These are phyloP conservation scores for Sophora flavescens DNA, from an alignment of 306 rosid genomes.

Conservation along the genomic window DNA sequence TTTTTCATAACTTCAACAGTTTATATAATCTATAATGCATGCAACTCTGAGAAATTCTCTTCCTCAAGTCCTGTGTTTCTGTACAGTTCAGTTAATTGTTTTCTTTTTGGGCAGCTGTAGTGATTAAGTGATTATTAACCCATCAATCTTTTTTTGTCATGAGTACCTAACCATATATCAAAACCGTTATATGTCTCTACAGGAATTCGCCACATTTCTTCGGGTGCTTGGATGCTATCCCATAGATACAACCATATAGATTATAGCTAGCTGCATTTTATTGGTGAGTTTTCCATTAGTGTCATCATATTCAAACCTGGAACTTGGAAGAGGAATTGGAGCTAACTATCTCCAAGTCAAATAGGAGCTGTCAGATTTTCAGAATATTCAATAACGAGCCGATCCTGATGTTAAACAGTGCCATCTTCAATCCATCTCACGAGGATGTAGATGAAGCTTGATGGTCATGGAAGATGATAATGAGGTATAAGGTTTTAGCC, in stretches of 20 bases:
- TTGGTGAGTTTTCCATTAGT: conserved; percentile 34
- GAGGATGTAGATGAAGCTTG: not conserved
- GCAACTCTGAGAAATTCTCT: not conserved
- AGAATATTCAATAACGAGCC: conserved; percentile 16
- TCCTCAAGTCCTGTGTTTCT: not conserved
- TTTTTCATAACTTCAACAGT: not conserved
- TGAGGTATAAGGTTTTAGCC: conserved; percentile 20
- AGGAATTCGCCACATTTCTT: conserved; percentile 71
- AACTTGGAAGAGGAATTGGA: conserved; percentile 15
- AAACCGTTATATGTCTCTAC: conserved; percentile 34
- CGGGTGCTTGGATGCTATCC: conserved; percentile 71
- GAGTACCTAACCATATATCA: conserved; percentile 10
- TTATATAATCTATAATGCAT: not conserved
- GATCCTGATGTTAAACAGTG: conserved; percentile 26
- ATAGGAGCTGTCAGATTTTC: conserved; percentile 29
- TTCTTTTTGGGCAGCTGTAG: not conserved
- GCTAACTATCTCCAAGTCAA: conserved; percentile 32
- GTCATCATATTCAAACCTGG: conserved; percentile 22
- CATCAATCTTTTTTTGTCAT: conserved; percentile 15
- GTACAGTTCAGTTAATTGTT: not conserved
- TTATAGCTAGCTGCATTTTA: not conserved
- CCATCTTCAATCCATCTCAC: not conserved
- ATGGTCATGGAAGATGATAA: conserved; percentile 9
- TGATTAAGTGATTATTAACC: not conserved
- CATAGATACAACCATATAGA: conserved; percentile 52